Evolutionary conservation across 2,329 filamentous ascomycete genomes (phyloP).

Genomic region (Microsporum canis): DNA sequence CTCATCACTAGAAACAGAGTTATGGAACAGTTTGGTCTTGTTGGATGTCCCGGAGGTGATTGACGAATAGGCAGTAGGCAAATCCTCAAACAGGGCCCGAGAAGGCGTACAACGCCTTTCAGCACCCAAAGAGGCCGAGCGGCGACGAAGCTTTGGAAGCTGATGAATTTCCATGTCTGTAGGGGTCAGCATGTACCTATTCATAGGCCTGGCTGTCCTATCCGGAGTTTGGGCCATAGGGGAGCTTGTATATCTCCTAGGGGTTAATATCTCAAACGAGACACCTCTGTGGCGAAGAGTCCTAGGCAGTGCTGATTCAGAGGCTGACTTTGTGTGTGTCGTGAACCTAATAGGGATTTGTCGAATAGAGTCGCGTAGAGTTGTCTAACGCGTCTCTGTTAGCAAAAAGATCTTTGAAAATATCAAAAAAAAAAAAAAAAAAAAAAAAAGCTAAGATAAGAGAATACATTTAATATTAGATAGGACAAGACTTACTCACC

Average conservation of each 20-base stretch:
- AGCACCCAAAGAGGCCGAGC: conserved; percentile 6
- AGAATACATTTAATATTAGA: not conserved
- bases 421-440: not conserved
- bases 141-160: not conserved
- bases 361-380: conserved; percentile 11
- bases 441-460: not conserved
- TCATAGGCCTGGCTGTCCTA: not conserved
- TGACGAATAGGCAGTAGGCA: conserved; percentile 16
- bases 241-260: conserved; percentile 4
- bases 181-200: not conserved
- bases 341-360: conserved; percentile 11
- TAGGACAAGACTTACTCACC: conserved; percentile 12
- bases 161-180: not conserved
- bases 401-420: conserved; percentile 4
- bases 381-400: conserved; percentile 13
- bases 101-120: conserved; percentile 12
- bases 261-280: conserved; percentile 16
- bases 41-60: conserved; percentile 13
- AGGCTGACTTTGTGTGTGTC: conserved; percentile 9
- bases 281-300: conserved; percentile 13
- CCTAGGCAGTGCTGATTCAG: conserved; percentile 9
- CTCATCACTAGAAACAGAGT: not conserved
- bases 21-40: not conserved
- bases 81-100: conserved; percentile 14
- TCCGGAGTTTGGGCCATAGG: not conserved